Evolutionary conservation across 1,284 basidiomycete genomes (phyloP).

Genomic region (Sphaerobolus stellatus): DNA sequence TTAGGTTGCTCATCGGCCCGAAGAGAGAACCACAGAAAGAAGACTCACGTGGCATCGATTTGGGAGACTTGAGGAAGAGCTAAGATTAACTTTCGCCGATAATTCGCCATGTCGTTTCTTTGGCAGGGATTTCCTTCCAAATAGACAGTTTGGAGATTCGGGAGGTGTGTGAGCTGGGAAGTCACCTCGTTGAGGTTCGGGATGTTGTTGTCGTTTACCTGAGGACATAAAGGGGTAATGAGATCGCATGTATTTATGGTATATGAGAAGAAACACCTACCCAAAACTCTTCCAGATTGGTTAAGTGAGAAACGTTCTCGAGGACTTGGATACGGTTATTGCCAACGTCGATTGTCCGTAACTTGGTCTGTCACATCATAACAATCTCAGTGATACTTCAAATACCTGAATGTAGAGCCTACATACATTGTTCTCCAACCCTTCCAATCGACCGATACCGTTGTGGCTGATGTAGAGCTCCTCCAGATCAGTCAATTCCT

Average conservation of each 20-base stretch:
- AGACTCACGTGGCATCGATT: constrained; percentile 89
- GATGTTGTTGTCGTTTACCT: constrained; percentile 91
- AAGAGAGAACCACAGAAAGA: neutral
- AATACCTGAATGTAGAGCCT: neutral
- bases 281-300: constrained; percentile 88
- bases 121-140: constrained; percentile 95
- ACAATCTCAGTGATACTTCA: neutral
- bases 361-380: constrained; percentile 52
- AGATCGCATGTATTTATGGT: neutral
- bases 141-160: constrained; percentile 84
- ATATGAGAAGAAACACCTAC: constrained; percentile 43
- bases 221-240: constrained; percentile 1
- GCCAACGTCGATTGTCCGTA: constrained; percentile 87
- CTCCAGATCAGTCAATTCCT: constrained; percentile 71
- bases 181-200: constrained; percentile 68
- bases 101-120: constrained; percentile 70
- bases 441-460: constrained; percentile 83
- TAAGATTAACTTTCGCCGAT: constrained; percentile 88
- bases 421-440: constrained; percentile 79
- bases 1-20: neutral
- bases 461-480: constrained; percentile 96
- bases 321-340: constrained; percentile 80
- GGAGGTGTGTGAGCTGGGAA: constrained; percentile 66
- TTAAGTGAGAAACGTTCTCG: constrained; percentile 80
- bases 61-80: constrained; percentile 88